Conservation (phyloP, 2,329 filamentous ascomycete genomes). For the Tolypocladium capitatum region DNA sequence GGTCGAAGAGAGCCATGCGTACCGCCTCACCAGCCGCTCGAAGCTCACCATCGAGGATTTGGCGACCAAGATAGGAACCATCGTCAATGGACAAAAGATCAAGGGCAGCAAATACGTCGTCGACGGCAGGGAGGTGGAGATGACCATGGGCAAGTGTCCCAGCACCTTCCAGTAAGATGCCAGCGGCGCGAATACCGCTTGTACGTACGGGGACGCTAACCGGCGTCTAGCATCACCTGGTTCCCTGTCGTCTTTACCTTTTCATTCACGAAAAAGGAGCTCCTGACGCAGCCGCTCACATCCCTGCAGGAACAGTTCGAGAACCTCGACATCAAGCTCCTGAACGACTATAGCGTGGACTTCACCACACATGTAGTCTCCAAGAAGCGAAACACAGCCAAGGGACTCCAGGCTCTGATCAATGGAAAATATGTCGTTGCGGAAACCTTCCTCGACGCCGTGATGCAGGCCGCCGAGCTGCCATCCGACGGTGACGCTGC, state of each 20-base stretch:
- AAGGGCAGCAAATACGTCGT: conserved; percentile 47
- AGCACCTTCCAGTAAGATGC: conserved; percentile 41
- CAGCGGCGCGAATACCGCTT: neutral
- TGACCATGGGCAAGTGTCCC: conserved; percentile 61
- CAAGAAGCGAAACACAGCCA: conserved; percentile 79
- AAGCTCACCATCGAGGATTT: conserved; percentile 63
- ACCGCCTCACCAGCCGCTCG: conserved; percentile 51
- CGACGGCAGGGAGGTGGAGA: conserved; percentile 36
- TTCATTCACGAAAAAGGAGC: conserved; percentile 51
- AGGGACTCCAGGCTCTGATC: conserved; percentile 74
- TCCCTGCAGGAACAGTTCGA: conserved; percentile 48
- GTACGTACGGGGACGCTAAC: neutral
- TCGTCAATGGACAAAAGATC: conserved; percentile 59
- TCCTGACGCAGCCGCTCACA: conserved; percentile 50
- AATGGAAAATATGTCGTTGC: conserved; percentile 69
- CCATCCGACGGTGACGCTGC: conserved; percentile 32
- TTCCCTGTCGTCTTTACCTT: conserved; percentile 69
- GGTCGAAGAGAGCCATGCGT: conserved; percentile 53
- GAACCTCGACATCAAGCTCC: conserved; percentile 77
- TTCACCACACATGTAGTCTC: conserved; percentile 80
- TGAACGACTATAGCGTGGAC: conserved; percentile 54
- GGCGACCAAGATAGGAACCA: conserved; percentile 73
- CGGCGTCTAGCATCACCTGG: conserved; percentile 55
- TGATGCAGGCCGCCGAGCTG: conserved; percentile 46
- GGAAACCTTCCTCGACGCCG: conserved; percentile 57